Conservation (phyloP, 2,329 filamentous ascomycete genomes). For the Colletotrichum trifolii region DNA sequence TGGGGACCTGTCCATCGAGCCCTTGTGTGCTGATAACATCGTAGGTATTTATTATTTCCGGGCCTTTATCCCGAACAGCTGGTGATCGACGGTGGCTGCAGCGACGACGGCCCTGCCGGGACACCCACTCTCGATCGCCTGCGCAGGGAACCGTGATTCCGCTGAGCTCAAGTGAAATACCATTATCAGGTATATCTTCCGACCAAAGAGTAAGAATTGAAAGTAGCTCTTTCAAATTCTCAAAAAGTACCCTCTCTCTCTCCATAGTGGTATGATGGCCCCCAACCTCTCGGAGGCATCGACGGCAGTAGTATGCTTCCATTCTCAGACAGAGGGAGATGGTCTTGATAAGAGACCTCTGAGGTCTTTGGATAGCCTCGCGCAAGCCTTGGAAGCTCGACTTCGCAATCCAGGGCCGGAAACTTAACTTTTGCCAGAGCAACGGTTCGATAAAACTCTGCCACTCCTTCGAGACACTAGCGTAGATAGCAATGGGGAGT, state of each 20-base stretch:
- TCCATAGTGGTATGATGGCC: neutral
- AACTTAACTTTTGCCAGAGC: conserved; percentile 16
- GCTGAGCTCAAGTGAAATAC: neutral
- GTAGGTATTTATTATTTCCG: neutral
- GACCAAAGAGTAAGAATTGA: neutral
- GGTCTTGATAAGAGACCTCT: neutral
- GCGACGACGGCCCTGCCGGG: neutral
- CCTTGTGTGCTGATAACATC: neutral
- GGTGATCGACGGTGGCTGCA: neutral
- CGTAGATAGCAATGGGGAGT: neutral
- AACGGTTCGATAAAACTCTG: conserved; percentile 7
- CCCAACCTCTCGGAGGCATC: neutral
- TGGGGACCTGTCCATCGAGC: neutral
- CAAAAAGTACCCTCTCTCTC: conserved; percentile 7
- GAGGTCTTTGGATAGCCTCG: neutral
- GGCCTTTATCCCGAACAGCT: neutral
- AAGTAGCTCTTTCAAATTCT: neutral
- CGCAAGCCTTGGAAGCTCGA: conserved; percentile 4
- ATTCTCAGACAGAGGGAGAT: neutral
- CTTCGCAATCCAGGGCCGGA: conserved; percentile 1
- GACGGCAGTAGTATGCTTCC: neutral
- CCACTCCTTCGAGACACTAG: conserved; percentile 19
- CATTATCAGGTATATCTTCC: neutral
- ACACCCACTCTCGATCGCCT: neutral
- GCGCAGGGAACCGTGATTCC: neutral